These are phyloP conservation scores for Lipomyces sp. DNA, from an alignment of 805 yeast species.

Conservation along the genomic window DNA sequence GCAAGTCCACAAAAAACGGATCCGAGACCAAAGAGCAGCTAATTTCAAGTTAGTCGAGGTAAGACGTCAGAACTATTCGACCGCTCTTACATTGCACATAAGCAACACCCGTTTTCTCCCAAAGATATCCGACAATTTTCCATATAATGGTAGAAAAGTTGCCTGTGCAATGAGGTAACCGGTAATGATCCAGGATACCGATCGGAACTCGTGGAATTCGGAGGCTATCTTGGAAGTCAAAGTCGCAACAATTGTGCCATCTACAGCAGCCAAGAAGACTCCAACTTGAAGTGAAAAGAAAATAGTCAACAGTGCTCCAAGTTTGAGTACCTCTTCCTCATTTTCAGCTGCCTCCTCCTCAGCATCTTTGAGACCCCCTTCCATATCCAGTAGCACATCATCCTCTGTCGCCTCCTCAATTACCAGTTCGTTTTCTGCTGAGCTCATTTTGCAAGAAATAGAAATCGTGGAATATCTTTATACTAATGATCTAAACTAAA, in stretches of 20 bases:
- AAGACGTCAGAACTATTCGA: slow-evolving; percentile 27
- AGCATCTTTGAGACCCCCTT: slow-evolving; percentile 22
- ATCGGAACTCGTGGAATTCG: slow-evolving; percentile 58
- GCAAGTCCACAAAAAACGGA: slow-evolving; percentile 57
- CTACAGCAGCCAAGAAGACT: slow-evolving; percentile 56
- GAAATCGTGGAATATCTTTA: not conserved
- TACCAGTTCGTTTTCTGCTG: slow-evolving; percentile 1
- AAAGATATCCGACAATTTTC: slow-evolving; percentile 68
- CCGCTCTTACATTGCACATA: slow-evolving; percentile 49
- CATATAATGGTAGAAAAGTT: slow-evolving; percentile 78
- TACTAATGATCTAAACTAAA: no score
- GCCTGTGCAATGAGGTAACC: slow-evolving; percentile 70
- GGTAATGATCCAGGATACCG: slow-evolving; percentile 74
- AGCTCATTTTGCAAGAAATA: not conserved
- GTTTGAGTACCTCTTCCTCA: slow-evolving; percentile 23
- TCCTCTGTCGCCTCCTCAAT: slow-evolving; percentile 4
- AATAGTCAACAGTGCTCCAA: slow-evolving; percentile 22
- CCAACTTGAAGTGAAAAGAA: slow-evolving; percentile 45
- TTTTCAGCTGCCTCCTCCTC: slow-evolving; percentile 10
- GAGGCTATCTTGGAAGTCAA: slow-evolving; percentile 61
- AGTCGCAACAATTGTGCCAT: slow-evolving; percentile 60
- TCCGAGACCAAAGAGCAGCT: slow-evolving; percentile 53
- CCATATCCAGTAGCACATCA: slow-evolving; percentile 16
- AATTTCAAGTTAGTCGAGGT: slow-evolving; percentile 43
- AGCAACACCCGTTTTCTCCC: slow-evolving; percentile 51